Evolutionary conservation across 148 eudicot species (phyloP), one percentile per base, ranked within the genome.

Genomic region (Rhododendron ovatum): DNA sequence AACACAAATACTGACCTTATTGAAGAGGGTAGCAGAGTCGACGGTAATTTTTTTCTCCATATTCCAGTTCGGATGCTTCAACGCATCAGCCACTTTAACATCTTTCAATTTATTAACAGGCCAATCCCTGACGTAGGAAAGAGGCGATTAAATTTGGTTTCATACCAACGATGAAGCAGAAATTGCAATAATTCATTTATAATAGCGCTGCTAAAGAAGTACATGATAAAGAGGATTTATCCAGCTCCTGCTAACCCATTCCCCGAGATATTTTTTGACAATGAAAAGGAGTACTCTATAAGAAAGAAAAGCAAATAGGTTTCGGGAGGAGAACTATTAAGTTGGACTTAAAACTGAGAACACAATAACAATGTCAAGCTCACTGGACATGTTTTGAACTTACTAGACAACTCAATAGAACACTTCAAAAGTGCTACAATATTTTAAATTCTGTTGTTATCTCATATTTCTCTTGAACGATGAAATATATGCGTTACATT

Each of bases 1-100:
- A 59, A 81, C 69, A 77, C 11, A 33, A 82, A 30, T 22, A 77
- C 82, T 53, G 57, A 94, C 99, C 97, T 98, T 98, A 84, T 98
- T 98, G 92, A 98, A 98, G 82, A 95, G 94, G 35, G 99, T 98
- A 22, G 99, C 98, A 33, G 99, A 98, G 90, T 98, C 99, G 69
- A 98, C 97, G 2, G 99, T 98, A 75, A 98, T 95, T 89, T 98
- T 98, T 89, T 94, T 98, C 43, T 98, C 99, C 99, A 98, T 98
- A 85, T 76, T 94, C 99, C 99, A 98, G 85, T 94, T 98, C 30
- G 99, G 99, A 94, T 98, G 99, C 89, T 98, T 98, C 91, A 98
- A 90, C 77, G 99, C 99, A 94, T 96, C 98, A 47, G 99, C 94
- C 80, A 95, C 99, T 90, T 91, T 98, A 87, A 90, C 99, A 20